Evolutionary conservation across 805 yeast species (phyloP).

Genomic region (Candida quercuum): DNA sequence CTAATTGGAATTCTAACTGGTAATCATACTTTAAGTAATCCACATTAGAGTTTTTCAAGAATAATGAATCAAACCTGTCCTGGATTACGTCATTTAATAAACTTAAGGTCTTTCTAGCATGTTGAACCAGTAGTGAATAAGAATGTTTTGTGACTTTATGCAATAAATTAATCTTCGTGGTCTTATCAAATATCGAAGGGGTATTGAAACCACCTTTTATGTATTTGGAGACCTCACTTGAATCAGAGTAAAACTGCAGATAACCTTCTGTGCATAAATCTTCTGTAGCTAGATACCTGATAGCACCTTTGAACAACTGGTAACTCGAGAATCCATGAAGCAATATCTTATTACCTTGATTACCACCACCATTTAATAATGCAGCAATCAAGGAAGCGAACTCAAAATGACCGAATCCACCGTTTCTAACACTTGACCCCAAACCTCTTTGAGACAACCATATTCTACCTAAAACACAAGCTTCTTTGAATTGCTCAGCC

Average conservation of each 20-base stretch:
- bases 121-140: slow-evolving; percentile 53
- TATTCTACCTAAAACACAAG: slow-evolving; percentile 77
- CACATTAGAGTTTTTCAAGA: slow-evolving; percentile 54
- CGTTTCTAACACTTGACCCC: slow-evolving; percentile 51
- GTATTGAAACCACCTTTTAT: slow-evolving; percentile 59
- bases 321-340: slow-evolving; percentile 88
- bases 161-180: slow-evolving; percentile 69
- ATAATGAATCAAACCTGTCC: slow-evolving; percentile 78
- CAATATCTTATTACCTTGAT: slow-evolving; percentile 67
- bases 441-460: slow-evolving; percentile 91
- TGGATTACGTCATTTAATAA: slow-evolving; percentile 72
- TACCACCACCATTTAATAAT: slow-evolving; percentile 77
- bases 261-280: slow-evolving; percentile 63
- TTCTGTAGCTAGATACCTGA: slow-evolving; percentile 75
- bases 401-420: slow-evolving; percentile 93
- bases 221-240: slow-evolving; percentile 30
- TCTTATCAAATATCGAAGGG: slow-evolving; percentile 74
- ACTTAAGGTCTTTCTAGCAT: slow-evolving; percentile 62
- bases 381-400: slow-evolving; percentile 79
- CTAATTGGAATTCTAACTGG: slow-evolving; percentile 41
- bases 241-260: slow-evolving; percentile 55
- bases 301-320: slow-evolving; percentile 86
- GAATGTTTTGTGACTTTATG: slow-evolving; percentile 76
- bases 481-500: slow-evolving; percentile 80
- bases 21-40: slow-evolving; percentile 63